Evolutionary conservation across 192 early-diverging fungal species (phyloP).

Genomic region (Entophlyctis luteolus): DNA sequence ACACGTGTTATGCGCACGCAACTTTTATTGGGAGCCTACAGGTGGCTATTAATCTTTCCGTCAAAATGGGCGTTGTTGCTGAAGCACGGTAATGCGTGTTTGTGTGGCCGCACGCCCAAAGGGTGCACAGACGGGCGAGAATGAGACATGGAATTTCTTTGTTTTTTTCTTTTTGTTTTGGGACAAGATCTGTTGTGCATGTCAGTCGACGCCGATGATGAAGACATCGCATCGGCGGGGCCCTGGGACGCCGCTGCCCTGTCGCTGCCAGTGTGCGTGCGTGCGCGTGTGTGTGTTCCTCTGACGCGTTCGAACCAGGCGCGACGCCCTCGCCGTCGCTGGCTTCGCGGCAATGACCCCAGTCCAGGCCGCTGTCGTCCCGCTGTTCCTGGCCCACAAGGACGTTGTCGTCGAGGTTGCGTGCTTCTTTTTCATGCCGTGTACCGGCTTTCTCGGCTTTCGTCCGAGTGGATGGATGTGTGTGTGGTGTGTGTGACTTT

Average conservation of each 20-base stretch:
- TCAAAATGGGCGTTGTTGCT: no score
- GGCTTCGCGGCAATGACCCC: constrained; percentile 89
- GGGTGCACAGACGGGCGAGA: no score
- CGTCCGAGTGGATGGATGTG: no score
- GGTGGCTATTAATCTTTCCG: no score
- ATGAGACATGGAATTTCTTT: neutral
- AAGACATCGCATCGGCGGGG: constrained; percentile 8
- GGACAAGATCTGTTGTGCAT: neutral
- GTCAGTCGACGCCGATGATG: neutral
- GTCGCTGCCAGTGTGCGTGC: constrained; percentile 9
- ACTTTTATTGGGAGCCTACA: no score
- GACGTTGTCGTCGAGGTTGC: constrained; percentile 90
- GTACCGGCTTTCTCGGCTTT: no score
- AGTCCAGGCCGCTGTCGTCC: constrained; percentile 87
- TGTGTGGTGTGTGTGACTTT: no score
- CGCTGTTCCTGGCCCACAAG: constrained; percentile 84
- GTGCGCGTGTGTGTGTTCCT: neutral
- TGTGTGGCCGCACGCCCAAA: no score
- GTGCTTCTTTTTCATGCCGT: constrained; percentile 4
- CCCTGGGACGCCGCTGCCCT: constrained; percentile 7
- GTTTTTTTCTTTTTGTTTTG: neutral
- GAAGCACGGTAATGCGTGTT: no score
- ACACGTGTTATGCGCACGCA: no score
- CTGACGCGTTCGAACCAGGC: neutral
- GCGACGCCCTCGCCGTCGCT: neutral